Base-by-base conservation (phyloP, 306 rosid genomes). In the Abrus precatorius region DNA sequence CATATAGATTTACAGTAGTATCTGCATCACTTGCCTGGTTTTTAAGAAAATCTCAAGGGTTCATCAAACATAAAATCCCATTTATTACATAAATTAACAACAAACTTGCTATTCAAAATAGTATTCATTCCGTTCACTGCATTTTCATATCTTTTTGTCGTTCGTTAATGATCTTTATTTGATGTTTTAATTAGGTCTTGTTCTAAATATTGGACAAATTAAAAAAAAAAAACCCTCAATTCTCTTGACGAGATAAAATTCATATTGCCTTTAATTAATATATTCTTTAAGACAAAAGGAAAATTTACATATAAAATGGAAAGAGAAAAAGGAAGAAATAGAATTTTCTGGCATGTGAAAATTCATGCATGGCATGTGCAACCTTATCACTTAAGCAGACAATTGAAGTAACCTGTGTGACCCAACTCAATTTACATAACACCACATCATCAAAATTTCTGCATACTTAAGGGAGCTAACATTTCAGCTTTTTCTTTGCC, bases 341-440 rank as follows among this genome's bases (percentile, higher is more conserved):
- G 7, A n/a, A 70, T 3, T 72, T 72, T 72, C 3, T 20, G 9
- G 9, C 4, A 36, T 36, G 4, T 14, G 20, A 36, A 30, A 1
- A 45, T 14, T 7, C 54, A 78, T 81, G 86, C 79, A 61, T 60
- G 64, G 83, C 88, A 84, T 50, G 90, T 84, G 87, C 80, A 79
- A 86, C 72, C 84, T 80, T 76, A 84, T 82, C 83, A 32, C 76
- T 33, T 40, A 13, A 13, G 65, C 74, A 67, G 79, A 69, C 70
- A 78, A 52, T n/a, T 65, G 81, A 81, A 81, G 77, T 55, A 54
- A 28, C 5, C 43, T 57, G 1, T 7, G 70, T 81, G 41, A 62
- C 57, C 41, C 59, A 79, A 85, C 74, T 55, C 72, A 53, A 76
- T 76, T 65, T 47, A 50, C 44, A 78, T 64, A 74, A 32, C 54